Conservation (phyloP, 2,329 filamentous ascomycete genomes). For the Exophiala xenobiotica region DNA sequence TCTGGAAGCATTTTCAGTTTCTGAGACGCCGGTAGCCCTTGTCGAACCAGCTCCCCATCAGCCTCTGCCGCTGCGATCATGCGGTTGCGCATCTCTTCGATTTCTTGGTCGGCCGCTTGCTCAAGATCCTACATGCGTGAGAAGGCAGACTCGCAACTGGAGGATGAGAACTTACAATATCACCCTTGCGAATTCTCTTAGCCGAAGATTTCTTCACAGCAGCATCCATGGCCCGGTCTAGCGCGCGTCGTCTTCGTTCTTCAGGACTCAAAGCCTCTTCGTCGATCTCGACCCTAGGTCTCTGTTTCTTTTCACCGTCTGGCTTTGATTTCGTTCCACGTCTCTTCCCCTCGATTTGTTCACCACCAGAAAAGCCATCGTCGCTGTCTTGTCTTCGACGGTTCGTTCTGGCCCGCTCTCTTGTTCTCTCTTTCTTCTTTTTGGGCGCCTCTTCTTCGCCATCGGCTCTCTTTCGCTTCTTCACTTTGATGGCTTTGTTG, state of each 20-base stretch:
- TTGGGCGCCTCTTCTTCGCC: conserved; percentile 67
- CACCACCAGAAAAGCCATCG: conserved; percentile 51
- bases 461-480: conserved; percentile 64
- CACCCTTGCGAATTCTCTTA: conserved; percentile 74
- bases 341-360: conserved; percentile 53
- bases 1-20: conserved; percentile 93
- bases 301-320: conserved; percentile 51
- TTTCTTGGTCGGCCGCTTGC: conserved; percentile 83
- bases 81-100: conserved; percentile 78
- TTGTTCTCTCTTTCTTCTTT: conserved; percentile 58
- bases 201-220: conserved; percentile 79
- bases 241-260: conserved; percentile 69
- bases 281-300: conserved; percentile 61
- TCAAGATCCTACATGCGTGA: conserved; percentile 70
- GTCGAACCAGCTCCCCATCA: conserved; percentile 78
- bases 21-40: conserved; percentile 78
- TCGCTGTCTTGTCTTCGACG: conserved; percentile 60
- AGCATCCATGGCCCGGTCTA: conserved; percentile 84
- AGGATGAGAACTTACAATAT: conserved; percentile 63
- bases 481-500: conserved; percentile 56
- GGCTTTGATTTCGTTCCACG: conserved; percentile 52
- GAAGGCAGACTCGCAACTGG: neutral
- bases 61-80: conserved; percentile 90
- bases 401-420: conserved; percentile 56
- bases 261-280: conserved; percentile 77